phyloP scores from a whole-genome alignment of 2,329 filamentous ascomycete species.

The Fusarium protoensiforme region DNA sequence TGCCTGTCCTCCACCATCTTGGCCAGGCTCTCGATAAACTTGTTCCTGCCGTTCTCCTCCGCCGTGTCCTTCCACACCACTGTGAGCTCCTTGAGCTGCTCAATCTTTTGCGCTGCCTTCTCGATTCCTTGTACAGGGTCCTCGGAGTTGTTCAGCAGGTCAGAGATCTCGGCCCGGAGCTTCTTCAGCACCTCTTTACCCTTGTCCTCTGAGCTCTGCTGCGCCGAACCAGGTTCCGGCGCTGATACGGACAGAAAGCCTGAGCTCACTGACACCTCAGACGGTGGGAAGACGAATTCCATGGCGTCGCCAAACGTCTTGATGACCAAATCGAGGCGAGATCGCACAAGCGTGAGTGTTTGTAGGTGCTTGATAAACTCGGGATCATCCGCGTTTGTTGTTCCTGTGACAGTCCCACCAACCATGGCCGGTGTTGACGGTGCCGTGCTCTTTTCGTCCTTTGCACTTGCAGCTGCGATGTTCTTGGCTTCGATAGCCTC shows the following conservation, averaged over 20 bases:
- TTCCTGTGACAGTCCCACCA: not conserved
- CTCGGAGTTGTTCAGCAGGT: constrained; percentile 67
- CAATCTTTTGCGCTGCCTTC: constrained; percentile 78
- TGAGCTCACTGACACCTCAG: constrained; percentile 83
- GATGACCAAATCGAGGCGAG: constrained; percentile 88
- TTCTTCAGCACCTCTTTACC: constrained; percentile 82
- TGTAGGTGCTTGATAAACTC: constrained; percentile 81
- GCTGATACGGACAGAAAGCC: constrained; percentile 92
- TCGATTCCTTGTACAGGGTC: constrained; percentile 76
- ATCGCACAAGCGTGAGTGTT: constrained; percentile 83
- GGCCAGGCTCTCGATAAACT: constrained; percentile 83
- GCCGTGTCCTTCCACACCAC: constrained; percentile 95
- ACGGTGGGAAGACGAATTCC: constrained; percentile 93
- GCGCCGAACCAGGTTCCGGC: constrained; percentile 74
- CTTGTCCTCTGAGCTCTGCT: constrained; percentile 83
- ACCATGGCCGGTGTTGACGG: constrained; percentile 36
- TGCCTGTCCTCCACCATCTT: constrained; percentile 84
- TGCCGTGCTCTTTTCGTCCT: constrained; percentile 30
- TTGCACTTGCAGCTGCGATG: constrained; percentile 19
- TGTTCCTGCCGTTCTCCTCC: constrained; percentile 86
- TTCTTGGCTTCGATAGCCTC: constrained; percentile 43
- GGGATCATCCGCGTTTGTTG: constrained; percentile 59
- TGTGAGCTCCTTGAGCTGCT: constrained; percentile 79
- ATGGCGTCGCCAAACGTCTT: constrained; percentile 94
- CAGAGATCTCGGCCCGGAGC: constrained; percentile 77